A percentile compares a stretch with the other conserved stretches of the same genome.
phyloP scores from a whole-genome alignment of 2,329 filamentous ascomycete species.

The Phoma herbarum region DNA sequence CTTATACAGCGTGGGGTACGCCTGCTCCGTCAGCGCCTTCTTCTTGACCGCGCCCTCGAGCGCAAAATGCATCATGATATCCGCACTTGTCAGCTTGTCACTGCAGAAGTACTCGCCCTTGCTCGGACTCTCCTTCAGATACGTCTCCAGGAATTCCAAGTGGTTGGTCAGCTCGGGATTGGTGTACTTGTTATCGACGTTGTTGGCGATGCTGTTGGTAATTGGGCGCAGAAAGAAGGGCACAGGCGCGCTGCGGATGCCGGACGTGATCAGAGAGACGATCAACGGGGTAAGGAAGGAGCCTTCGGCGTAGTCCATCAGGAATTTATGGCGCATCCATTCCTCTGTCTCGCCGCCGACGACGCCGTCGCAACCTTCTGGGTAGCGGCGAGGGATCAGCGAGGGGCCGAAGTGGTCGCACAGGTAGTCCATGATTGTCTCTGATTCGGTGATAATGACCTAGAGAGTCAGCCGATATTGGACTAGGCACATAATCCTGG shows the following conservation, averaged over 20 bases:
- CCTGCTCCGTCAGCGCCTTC: constrained; percentile 52
- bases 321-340: constrained; percentile 65
- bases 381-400: constrained; percentile 62
- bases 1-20: constrained; percentile 57
- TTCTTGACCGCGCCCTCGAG: constrained; percentile 55
- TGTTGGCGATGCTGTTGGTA: constrained; percentile 62
- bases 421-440: constrained; percentile 82
- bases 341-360: constrained; percentile 67
- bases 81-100: constrained; percentile 58
- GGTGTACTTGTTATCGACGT: constrained; percentile 57
- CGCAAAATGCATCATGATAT: constrained; percentile 63
- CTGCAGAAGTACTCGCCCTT: constrained; percentile 63
- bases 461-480: constrained; percentile 10
- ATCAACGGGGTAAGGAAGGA: constrained; percentile 78
- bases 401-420: constrained; percentile 69
- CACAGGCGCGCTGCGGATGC: constrained; percentile 61
- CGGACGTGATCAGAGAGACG: constrained; percentile 67
- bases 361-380: constrained; percentile 62
- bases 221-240: constrained; percentile 76
- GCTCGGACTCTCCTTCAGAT: constrained; percentile 57
- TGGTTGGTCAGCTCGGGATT: constrained; percentile 59
- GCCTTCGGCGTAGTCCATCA: constrained; percentile 85
- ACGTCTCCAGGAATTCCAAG: constrained; percentile 61
- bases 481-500: neutral
- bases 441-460: constrained; percentile 80